Evolutionary conservation across 805 yeast genomes (phyloP), one percentile per base, ranked within the genome.

Genomic region (Lipomyces chichibuensis): DNA sequence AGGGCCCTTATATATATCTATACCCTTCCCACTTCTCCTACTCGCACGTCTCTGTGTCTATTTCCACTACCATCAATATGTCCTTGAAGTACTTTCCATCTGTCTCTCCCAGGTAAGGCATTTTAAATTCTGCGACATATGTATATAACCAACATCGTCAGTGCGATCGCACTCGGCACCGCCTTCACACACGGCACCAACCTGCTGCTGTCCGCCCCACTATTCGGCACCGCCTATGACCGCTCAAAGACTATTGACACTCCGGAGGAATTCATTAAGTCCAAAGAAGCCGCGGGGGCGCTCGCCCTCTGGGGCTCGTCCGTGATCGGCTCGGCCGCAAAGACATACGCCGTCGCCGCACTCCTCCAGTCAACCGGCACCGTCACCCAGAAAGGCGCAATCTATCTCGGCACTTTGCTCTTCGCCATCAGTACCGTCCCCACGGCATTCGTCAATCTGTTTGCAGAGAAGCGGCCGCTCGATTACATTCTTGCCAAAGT

Each of bases 331-430:
- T 74, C 82, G n/a, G 78, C 75, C 9, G 71, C 78, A 37, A 82
- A 79, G 75, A 73, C 83, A 11, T 80, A 80, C 70, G 82, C 80
- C n/a, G 76, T 79, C 59, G 74, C 79, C 37, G 81, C 80, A 13
- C 71, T 80, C 56, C 74, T 80, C 58, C 76, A 78, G 71, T 73
- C 79, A 55, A 76, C 82, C 54, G 80, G 80, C 63, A 75, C 79
- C 56, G 65, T 74, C 73, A 73, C 75, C 62, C 74, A 75, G 73
- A 77, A 78, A 75, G 82, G 79, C 14, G 81, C 83, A 23, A 74
- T 78, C 61, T 75, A 77, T 60, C 66, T 80, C 32, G 83, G 83
- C 20, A 66, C 77, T 14, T 72, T 80, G 39, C 73, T 80, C 57
- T 78, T 80, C 61, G 78, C 81, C 58, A 75, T 76, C 63, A 69